These are phyloP conservation scores for Sequoiadendron giganteum DNA, from an alignment of 75 land plant genomes.

Conservation along the genomic window DNA sequence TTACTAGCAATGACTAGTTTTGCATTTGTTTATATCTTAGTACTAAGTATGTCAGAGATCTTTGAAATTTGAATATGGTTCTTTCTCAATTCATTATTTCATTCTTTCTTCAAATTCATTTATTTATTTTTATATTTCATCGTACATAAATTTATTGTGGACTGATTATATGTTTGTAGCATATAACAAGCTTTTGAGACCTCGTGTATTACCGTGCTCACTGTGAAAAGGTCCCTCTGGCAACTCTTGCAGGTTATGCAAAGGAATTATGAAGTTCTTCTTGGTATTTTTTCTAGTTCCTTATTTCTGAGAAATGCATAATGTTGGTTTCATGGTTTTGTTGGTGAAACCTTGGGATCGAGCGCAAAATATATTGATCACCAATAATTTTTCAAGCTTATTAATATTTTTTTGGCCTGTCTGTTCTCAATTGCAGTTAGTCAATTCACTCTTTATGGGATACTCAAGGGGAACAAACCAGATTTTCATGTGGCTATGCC, in stretches of 20 bases:
- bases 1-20: not conserved
- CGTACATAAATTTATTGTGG: not conserved
- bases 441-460: slow-evolving; percentile 91
- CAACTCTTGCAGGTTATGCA: slow-evolving; percentile 81
- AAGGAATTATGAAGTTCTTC: slow-evolving; percentile 63
- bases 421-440: slow-evolving; percentile 59
- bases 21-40: not conserved
- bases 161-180: not conserved
- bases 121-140: not conserved
- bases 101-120: not conserved
- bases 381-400: not conserved
- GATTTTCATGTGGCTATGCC: slow-evolving; percentile 99
- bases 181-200: not conserved
- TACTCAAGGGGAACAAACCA: slow-evolving; percentile 95
- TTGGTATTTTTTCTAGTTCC: slow-evolving; percentile 43
- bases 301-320: not conserved
- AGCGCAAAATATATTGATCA: not conserved
- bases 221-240: not conserved
- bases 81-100: not conserved
- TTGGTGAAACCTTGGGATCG: not conserved
- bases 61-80: not conserved
- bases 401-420: not conserved
- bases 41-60: not conserved
- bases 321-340: not conserved
- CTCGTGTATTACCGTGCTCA: not conserved